Evolutionary conservation across 495 filamentous ascomycete species (phyloP).

Genomic region (Thermothielavioides terrestris): DNA sequence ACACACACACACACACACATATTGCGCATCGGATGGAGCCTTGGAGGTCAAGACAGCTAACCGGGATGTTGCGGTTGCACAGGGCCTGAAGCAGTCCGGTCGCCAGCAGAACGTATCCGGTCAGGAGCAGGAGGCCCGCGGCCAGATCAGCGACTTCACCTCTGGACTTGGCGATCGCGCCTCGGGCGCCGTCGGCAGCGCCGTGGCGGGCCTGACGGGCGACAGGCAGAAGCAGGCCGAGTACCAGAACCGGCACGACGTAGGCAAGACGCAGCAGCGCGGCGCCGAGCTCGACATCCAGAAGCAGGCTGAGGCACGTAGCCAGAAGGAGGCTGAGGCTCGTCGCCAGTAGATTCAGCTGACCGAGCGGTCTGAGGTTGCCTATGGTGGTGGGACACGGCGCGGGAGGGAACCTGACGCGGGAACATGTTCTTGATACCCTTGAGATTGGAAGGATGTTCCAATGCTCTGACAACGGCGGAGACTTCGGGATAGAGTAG

Average conservation of each 20-base stretch:
- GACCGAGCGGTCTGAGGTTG: no score
- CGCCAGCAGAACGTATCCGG: slow-evolving; percentile 71
- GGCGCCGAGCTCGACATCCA: slow-evolving; percentile 76
- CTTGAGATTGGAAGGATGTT: neutral
- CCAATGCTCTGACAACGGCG: neutral
- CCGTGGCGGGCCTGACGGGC: slow-evolving; percentile 62
- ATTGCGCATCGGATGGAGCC: no score
- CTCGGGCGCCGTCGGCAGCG: slow-evolving; percentile 59
- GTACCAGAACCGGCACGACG: slow-evolving; percentile 62
- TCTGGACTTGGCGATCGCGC: slow-evolving; percentile 64
- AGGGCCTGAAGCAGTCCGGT: slow-evolving; percentile 62
- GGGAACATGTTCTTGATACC: neutral
- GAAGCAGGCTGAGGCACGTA: slow-evolving; percentile 49
- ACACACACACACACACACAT: neutral
- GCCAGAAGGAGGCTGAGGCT: no score
- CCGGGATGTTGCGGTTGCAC: neutral
- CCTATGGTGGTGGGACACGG: no score
- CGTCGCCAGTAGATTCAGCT: no score
- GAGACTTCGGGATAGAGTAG: neutral
- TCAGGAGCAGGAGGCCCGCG: slow-evolving; percentile 72
- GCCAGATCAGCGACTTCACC: slow-evolving; percentile 71
- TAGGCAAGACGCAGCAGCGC: slow-evolving; percentile 77
- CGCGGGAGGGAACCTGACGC: neutral
- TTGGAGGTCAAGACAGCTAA: no score
- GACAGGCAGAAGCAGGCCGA: slow-evolving; percentile 53